Base-by-base conservation (phyloP, 495 filamentous ascomycete species). In the Cercophora newfieldiana region DNA sequence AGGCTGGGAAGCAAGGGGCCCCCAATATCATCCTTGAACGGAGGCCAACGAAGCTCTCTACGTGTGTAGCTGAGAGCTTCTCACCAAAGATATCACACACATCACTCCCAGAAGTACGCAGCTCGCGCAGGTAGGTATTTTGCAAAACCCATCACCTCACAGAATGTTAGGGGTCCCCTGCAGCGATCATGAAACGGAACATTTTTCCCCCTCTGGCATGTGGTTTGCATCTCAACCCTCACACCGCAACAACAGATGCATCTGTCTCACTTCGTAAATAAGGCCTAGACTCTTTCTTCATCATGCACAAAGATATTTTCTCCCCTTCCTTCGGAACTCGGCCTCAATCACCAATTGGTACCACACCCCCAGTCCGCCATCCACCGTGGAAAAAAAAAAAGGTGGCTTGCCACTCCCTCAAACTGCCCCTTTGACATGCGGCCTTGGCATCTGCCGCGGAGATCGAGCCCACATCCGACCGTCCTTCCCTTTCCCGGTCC, bases 401-500 rank as follows among this genome's bases (percentile, higher is more conserved):
- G 10, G 50, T 22, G 50, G 50, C 50, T 22, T 51, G 37, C 37
- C n/a, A n/a, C n/a, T 44, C 37, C 2, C 37, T 5, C 37, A 44
- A 14, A 44, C 37, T 44, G 4, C 18, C 16, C 10, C 50, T n/a
- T n/a, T 53, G 50, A 26, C 50, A 53, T 53, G 24, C 50, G 24
- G 50, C 6, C 53, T 57, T 65, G 61, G 53, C 53, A 58, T 65
- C n/a, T 65, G 30, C 62, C 62, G 62, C 51, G 51, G 62, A 65
- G 50, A 65, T 65, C 31, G 19, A 26, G 26, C 44, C 55, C 30
- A 55, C 62, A 49, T 58, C 62, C 62, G 62, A 29, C 29, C 61
- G 2, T 53, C 50, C 50, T 7, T 26, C 6, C 50, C 21, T 25
- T 37, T 37, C 47, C 26, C 33, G 24, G 30, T n/a, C n/a, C n/a